Base-by-base conservation (phyloP, 345 rosid genomes). In the Corchorus olitorius region DNA sequence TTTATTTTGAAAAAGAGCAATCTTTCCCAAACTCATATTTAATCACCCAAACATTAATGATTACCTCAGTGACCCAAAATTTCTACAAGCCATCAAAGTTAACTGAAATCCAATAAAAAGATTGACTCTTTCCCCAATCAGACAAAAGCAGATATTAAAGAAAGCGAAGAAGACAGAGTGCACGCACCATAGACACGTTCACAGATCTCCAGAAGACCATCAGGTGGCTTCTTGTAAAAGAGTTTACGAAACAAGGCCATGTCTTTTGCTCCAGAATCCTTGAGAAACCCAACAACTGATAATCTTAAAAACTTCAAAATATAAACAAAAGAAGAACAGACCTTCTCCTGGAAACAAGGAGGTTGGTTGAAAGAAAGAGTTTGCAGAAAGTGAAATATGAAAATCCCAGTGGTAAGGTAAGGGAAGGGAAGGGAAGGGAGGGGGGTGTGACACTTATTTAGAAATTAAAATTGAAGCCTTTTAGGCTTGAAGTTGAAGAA, bases 201-300 rank as follows among this genome's bases (percentile, higher is more conserved):
- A 65, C 87, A 90, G 76, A 95, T 90, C 96, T 95, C 98, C 66
- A 95, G 91, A 77, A 95, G 85, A 4, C 99, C 98, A 72, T 95
- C 98, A 35, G 99, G 98, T 4, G 97, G 99, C 77, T 93, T 93
- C 81, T 85, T 82, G 77, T 87, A 89, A 77, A 95, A 95, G 64
- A 95, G 78, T 83, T 89, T 95, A 12, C 95, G 92, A 82, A 95
- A 85, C 86, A 93, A 82, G 58, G 98, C 91, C 99, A 95, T 95
- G 66, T 83, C 41, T 50, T 27, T 15, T 20, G 65, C 73, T 37
- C 59, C 75, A 39, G 46, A 35, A 48, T 50, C 60, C 64, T 53
- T 64, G 33, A n/a, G 33, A 61, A 58, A 52, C 11, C 55, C 52
- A 37, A 56, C 6, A 72, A 15, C 8, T 4, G 39, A 33, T 2